These are phyloP conservation scores for Nakazawaea anatomiae DNA, from an alignment of 805 yeast species.

Conservation along the genomic window DNA sequence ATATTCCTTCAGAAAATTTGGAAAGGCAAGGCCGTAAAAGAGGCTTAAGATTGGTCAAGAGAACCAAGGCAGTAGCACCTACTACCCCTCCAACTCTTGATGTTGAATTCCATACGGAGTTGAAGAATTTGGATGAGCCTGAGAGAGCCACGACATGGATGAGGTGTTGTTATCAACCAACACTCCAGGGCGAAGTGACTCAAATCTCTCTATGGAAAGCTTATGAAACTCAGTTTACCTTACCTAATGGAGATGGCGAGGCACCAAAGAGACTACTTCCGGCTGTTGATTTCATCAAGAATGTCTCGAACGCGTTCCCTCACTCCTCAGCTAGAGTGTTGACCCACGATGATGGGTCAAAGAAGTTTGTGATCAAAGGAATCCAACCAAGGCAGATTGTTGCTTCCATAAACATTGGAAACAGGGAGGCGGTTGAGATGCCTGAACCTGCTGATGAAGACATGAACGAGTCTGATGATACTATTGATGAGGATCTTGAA, in stretches of 20 bases:
- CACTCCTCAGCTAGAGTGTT: conserved; percentile 92
- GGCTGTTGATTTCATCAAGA: conserved; percentile 95
- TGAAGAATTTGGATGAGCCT: conserved; percentile 73
- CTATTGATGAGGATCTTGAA: conserved; percentile 13
- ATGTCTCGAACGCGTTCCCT: conserved; percentile 84
- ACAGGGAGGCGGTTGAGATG: conserved; percentile 18
- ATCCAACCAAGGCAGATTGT: conserved; percentile 76
- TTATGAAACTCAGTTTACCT: conserved; percentile 80
- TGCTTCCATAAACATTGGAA: conserved; percentile 42
- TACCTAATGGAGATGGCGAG: conserved; percentile 31
- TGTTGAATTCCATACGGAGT: conserved; percentile 46
- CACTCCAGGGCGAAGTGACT: conserved; percentile 76
- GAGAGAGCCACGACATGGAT: conserved; percentile 92
- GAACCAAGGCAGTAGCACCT: conserved; percentile 64
- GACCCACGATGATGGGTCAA: conserved; percentile 53
- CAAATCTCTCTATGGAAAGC: conserved; percentile 95
- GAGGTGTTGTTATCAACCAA: conserved; percentile 83
- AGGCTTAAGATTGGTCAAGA: conserved; percentile 36
- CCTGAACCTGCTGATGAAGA: conserved; percentile 8
- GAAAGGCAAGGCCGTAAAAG: conserved; percentile 14
- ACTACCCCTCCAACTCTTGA: conserved; percentile 57
- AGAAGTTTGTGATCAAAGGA: conserved; percentile 89
- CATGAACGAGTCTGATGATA: conserved; percentile 13
- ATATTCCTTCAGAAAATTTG: conserved; percentile 25
- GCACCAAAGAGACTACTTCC: conserved; percentile 62